These are phyloP conservation scores for Closterium sp. DNA, from an alignment of 139 green algal species.

Conservation along the genomic window DNA sequence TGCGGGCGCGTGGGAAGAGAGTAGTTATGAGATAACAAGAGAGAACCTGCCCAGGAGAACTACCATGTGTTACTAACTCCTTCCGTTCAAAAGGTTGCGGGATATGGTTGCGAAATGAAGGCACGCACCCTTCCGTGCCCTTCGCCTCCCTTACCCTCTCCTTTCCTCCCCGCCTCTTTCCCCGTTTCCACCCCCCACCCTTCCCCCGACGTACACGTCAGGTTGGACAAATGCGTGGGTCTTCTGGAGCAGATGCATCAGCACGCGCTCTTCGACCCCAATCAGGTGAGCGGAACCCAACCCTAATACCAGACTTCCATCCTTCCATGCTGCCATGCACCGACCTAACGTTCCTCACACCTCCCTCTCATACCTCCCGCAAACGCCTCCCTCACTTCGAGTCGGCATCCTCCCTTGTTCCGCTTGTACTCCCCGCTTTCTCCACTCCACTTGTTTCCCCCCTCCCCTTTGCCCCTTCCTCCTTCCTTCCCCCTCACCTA, in stretches of 20 bases:
- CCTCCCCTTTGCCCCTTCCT: neutral
- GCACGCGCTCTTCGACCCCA: slow-evolving; percentile 6
- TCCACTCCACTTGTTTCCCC: no score
- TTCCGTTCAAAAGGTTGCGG: no score
- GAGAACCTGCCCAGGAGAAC: no score
- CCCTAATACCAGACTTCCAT: neutral
- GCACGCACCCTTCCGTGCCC: no score
- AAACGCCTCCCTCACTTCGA: neutral
- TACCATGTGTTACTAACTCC: no score
- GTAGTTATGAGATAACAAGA: no score
- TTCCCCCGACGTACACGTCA: neutral
- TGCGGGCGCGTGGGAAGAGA: no score
- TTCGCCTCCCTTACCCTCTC: neutral
- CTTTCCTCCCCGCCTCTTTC: neutral
- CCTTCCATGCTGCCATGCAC: neutral
- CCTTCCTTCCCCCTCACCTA: neutral
- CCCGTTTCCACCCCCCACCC: neutral
- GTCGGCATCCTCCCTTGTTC: no score
- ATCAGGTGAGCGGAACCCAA: slow-evolving; percentile 17
- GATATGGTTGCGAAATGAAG: no score
- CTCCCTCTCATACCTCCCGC: neutral
- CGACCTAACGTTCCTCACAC: neutral
- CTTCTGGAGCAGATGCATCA: slow-evolving; percentile 27
- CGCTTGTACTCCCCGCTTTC: no score
- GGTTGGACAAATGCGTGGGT: slow-evolving; percentile 12